Percentiles rank a stretch among this genome's conserved stretches.
Conservation (phyloP, 2,329 filamentous ascomycete species). For the Claviceps capensis region DNA sequence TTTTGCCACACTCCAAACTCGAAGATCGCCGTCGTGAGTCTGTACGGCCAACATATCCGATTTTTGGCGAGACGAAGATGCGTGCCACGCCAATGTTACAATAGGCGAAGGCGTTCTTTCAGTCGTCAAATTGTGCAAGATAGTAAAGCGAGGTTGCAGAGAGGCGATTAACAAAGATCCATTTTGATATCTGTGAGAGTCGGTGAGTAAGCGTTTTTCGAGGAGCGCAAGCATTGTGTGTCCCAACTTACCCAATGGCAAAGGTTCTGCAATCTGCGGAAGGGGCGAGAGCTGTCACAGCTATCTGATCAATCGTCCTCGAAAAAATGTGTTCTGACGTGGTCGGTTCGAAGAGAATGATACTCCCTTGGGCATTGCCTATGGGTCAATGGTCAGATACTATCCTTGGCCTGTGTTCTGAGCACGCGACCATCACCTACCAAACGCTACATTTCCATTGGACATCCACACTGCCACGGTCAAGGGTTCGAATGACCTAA, state of each 20-base stretch:
- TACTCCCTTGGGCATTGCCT: conserved; percentile 88
- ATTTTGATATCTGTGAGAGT: conserved; percentile 64
- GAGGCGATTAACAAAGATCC: conserved; percentile 84
- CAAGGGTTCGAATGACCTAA: conserved; percentile 79
- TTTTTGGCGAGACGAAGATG: conserved; percentile 88
- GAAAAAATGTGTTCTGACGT: conserved; percentile 87
- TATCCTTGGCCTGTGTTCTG: neutral
- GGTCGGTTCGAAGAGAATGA: conserved; percentile 86
- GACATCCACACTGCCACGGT: conserved; percentile 87
- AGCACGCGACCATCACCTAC: conserved; percentile 36
- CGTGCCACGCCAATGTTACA: conserved; percentile 83
- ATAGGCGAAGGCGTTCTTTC: conserved; percentile 76
- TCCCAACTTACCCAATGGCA: conserved; percentile 67
- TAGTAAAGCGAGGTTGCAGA: conserved; percentile 82
- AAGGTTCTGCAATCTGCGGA: conserved; percentile 84
- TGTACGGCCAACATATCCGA: conserved; percentile 96
- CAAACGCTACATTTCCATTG: conserved; percentile 93
- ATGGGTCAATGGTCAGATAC: neutral
- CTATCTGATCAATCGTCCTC: conserved; percentile 80
- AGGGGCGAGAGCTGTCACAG: conserved; percentile 86
- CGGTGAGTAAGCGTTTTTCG: conserved; percentile 5
- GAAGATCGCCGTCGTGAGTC: conserved; percentile 77
- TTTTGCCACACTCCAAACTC: conserved; percentile 95
- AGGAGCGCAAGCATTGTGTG: too few relatives aligned
- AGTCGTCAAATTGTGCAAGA: conserved; percentile 82